These are phyloP conservation scores for Coriolopsis trogii DNA, from an alignment of 1,284 basidiomycete species.

Conservation along the genomic window DNA sequence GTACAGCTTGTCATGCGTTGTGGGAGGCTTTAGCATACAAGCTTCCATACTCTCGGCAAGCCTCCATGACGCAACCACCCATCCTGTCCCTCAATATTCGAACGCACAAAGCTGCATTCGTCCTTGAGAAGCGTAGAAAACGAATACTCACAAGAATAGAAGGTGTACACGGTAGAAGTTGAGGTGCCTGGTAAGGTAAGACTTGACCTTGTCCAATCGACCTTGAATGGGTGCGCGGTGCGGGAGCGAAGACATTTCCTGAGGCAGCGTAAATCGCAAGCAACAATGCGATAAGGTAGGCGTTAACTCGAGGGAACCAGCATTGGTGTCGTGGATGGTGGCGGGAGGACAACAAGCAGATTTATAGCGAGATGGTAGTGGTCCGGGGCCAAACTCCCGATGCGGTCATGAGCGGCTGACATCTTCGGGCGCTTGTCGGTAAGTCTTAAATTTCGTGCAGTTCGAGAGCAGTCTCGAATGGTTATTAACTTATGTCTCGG, in stretches of 20 bases:
- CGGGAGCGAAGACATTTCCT: constrained; percentile 19
- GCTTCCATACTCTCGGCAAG: no score
- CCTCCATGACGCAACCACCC: constrained; percentile 1
- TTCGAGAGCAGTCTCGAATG: no score
- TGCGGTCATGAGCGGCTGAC: neutral
- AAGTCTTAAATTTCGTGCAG: no score
- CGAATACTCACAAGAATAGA: constrained; percentile 50
- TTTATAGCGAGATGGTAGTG: neutral
- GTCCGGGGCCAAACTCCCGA: neutral
- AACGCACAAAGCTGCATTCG: neutral
- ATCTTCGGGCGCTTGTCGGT: neutral
- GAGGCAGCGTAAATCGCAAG: neutral
- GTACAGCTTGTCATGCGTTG: no score
- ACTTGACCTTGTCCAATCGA: constrained; percentile 7
- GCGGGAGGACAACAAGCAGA: neutral
- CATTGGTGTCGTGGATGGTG: constrained; percentile 5
- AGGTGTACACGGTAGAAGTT: constrained; percentile 73
- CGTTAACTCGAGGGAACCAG: constrained; percentile 17
- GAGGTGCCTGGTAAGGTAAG: constrained; percentile 48
- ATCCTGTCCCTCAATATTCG: neutral
- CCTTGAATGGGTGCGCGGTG: constrained; percentile 7
- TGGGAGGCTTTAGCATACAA: no score
- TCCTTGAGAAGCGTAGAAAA: neutral
- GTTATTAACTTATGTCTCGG: no score
- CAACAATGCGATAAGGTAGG: constrained; percentile 4